Conservation (phyloP, 2,329 filamentous ascomycete genomes). For the Boeremia exigua region DNA sequence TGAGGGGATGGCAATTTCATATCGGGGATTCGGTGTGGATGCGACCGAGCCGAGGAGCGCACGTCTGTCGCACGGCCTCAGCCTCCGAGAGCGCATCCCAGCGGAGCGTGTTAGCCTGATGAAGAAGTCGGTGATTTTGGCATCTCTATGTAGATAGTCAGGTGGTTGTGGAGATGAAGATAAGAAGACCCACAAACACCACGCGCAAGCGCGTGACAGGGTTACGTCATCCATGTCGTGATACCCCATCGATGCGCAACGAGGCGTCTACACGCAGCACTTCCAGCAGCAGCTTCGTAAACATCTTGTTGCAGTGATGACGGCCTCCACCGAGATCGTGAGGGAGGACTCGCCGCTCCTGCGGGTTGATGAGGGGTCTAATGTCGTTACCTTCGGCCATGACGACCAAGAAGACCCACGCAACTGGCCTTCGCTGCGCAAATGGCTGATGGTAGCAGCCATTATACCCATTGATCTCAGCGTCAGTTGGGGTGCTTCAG, state of each 20-base stretch:
- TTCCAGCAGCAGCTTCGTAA: background rate
- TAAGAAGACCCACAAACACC: constrained; percentile 14
- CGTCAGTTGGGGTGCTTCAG: constrained; percentile 54
- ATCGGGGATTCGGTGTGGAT: constrained; percentile 24
- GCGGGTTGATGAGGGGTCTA: constrained; percentile 7
- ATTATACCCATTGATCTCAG: constrained; percentile 47
- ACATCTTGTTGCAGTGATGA: background rate
- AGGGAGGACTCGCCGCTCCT: constrained; percentile 13
- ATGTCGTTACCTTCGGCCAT: constrained; percentile 23
- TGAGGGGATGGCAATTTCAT: constrained; percentile 19
- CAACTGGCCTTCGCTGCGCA: constrained; percentile 42
- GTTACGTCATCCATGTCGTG: constrained; percentile 11
- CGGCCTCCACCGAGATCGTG: constrained; percentile 3
- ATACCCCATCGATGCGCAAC: background rate
- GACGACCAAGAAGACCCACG: constrained; percentile 41
- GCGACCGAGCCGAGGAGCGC: constrained; percentile 18
- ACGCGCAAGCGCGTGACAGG: constrained; percentile 13
- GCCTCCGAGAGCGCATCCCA: background rate
- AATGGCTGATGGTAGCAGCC: constrained; percentile 46
- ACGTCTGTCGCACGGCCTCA: constrained; percentile 1
- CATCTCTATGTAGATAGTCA: background rate
- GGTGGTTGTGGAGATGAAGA: constrained; percentile 3
- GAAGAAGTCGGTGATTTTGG: background rate
- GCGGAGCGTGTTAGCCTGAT: background rate
- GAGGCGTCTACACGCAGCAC: background rate